phyloP scores from a whole-genome alignment of 1,284 basidiomycete genomes.

The Boletus albobrunnescens region DNA sequence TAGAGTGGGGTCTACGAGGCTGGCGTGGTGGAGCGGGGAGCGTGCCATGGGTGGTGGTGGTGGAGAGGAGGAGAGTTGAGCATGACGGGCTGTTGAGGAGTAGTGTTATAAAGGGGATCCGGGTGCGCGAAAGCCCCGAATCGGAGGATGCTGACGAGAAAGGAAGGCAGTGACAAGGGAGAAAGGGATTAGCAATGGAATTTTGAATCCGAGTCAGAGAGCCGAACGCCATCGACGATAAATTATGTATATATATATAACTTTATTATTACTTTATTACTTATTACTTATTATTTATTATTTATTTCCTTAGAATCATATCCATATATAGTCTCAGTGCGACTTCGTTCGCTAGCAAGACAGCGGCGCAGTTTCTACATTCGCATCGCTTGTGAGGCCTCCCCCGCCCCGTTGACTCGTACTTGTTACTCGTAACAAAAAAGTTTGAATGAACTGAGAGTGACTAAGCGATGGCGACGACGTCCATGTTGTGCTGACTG shows the following conservation, averaged over 20 bases:
- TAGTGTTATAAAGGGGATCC: slow-evolving; percentile 33
- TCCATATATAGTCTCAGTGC: slow-evolving; percentile 1
- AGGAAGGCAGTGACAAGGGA: slow-evolving; percentile 20
- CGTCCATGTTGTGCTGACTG: slow-evolving; percentile 9
- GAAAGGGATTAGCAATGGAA: slow-evolving; percentile 30
- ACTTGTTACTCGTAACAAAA: too few relatives aligned
- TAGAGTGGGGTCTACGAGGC: slow-evolving; percentile 55
- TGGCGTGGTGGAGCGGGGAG: slow-evolving; percentile 53
- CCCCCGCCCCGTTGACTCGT: too few relatives aligned
- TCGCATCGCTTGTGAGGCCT: background rate
- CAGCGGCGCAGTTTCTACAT: background rate
- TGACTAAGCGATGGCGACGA: slow-evolving; percentile 12
- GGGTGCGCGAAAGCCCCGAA: slow-evolving; percentile 28
- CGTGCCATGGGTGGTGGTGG: slow-evolving; percentile 18
- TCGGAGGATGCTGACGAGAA: slow-evolving; percentile 32
- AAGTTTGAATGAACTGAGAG: too few relatives aligned
- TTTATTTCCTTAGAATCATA: too few relatives aligned
- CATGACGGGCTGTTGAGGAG: slow-evolving; percentile 2
- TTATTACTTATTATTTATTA: too few relatives aligned
- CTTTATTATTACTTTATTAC: background rate
- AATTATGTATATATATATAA: too few relatives aligned
- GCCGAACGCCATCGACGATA: background rate
- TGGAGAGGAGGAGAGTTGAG: background rate
- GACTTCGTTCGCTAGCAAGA: background rate
- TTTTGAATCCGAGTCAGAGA: slow-evolving; percentile 23